These are phyloP conservation scores for Acer saccharum DNA, from an alignment of 345 rosid genomes.

Conservation along the genomic window DNA sequence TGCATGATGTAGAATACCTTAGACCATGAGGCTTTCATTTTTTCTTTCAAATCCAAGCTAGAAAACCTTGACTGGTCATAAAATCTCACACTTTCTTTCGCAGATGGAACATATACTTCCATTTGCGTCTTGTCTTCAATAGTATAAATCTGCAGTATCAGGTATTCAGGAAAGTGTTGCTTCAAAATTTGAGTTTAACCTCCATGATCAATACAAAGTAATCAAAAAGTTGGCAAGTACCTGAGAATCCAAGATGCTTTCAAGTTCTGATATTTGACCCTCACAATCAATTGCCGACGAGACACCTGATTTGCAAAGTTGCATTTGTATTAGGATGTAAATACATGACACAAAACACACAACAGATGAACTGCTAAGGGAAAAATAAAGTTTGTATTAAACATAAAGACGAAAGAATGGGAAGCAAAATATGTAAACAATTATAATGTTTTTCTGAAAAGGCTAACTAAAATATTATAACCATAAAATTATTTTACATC, in stretches of 20 bases:
- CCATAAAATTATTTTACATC: neutral
- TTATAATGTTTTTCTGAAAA: neutral
- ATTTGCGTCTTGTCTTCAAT: constrained; percentile 54
- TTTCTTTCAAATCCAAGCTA: constrained; percentile 50
- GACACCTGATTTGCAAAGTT: constrained; percentile 41
- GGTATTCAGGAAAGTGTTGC: constrained; percentile 15
- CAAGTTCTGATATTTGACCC: constrained; percentile 67
- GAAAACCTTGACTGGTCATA: constrained; percentile 50
- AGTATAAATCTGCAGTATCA: constrained; percentile 56
- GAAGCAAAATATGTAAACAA: constrained; percentile 2
- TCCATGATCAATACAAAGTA: constrained; percentile 8
- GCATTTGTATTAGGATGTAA: constrained; percentile 5
- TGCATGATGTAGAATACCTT: constrained; percentile 52
- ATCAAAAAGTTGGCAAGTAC: constrained; percentile 29
- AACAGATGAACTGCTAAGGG: neutral
- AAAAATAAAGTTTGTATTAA: neutral
- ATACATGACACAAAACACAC: neutral
- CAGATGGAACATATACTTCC: constrained; percentile 52
- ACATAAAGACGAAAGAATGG: neutral
- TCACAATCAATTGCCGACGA: constrained; percentile 52
- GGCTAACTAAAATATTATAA: neutral
- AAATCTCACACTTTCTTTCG: constrained; percentile 55
- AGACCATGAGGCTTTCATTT: constrained; percentile 51
- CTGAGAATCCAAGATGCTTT: constrained; percentile 76
- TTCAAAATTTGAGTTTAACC: neutral